phyloP scores from a whole-genome alignment of 345 rosid genomes.

The Lagerstroemia speciosa region DNA sequence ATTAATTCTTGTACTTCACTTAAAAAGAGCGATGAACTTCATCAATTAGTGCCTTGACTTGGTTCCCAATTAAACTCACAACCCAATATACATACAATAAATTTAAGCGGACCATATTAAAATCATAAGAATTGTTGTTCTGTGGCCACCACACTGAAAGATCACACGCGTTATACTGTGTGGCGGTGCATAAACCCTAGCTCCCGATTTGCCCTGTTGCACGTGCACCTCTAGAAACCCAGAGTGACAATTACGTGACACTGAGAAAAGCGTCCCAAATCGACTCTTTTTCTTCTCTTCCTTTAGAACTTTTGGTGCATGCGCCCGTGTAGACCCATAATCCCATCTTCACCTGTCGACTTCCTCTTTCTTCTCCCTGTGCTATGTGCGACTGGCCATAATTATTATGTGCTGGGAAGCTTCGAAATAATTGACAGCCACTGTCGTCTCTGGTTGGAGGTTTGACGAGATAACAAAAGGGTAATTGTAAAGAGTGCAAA shows the following conservation, averaged over 20 bases:
- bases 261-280: background rate
- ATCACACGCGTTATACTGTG: background rate
- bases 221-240: background rate
- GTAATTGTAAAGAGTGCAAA: background rate
- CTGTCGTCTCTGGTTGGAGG: background rate
- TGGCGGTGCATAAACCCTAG: background rate
- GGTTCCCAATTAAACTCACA: too few species aligned
- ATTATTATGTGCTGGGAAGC: background rate
- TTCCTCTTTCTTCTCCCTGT: background rate
- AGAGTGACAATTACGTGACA: background rate
- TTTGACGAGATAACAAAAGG: background rate
- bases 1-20: too few species aligned
- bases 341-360: too few species aligned
- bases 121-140: background rate
- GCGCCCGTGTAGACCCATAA: background rate
- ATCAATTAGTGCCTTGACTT: too few species aligned
- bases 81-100: too few species aligned
- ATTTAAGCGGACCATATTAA: background rate
- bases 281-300: background rate
- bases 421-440: background rate
- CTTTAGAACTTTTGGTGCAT: background rate
- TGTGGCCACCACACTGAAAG: background rate
- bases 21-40: too few species aligned
- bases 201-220: background rate
- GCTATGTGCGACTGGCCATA: background rate